Evolutionary conservation across 1,139 yeast genomes (phyloP), one percentile per base, ranked within the genome.

Genomic region (Geotrichum bryndzae): DNA sequence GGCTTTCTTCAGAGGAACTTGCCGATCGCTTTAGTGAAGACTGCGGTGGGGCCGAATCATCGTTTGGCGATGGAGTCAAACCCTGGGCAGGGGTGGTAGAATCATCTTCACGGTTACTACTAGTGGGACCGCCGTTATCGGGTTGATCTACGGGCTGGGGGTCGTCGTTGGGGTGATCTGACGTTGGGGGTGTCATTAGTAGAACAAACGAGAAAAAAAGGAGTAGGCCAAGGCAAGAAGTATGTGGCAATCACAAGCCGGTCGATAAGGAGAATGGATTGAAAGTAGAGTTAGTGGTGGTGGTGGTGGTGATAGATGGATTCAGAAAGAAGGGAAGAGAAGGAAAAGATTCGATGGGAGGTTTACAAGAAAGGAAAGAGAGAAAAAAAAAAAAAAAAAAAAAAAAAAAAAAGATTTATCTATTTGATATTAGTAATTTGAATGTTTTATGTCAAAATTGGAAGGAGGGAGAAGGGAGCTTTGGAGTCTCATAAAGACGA

Each of bases 1-100:
- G 51, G 31, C 29, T 53, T 25, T 58, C 54, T n/a, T 54, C 57
- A 13, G 41, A 22, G 46, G 45, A 46, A 27, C 33, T 22, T n/a
- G 53, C 15, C 18, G 48, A 41, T n/a, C 57, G 57, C 45, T 51
- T 53, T 10, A 46, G n/a, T 25, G 56, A 53, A 4, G 56, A 45
- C 29, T 27, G 23, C 10, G 52, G 31, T 3, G 56, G 31, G 23
- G 52, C 18, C 15, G 59, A 35, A n/a, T 33, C 38, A 13, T 22
- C 18, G 15, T n/a, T 46, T 3, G 54, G 33, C 22, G 38, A 35
- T 22, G 53, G 15, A 2, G 18, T n/a, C 11, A 48, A 23, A 27
- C 35, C 22, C 15, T 18, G 18, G 13, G 54, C 13, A 23, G 29
- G 15, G 27, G 48, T 13, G 35, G 22, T 27, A 18, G 50, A 22